Evolutionary conservation across 2,329 filamentous ascomycete genomes (phyloP), one percentile per base, ranked within the genome.

Genomic region (Pseudogymnoascus sp.): DNA sequence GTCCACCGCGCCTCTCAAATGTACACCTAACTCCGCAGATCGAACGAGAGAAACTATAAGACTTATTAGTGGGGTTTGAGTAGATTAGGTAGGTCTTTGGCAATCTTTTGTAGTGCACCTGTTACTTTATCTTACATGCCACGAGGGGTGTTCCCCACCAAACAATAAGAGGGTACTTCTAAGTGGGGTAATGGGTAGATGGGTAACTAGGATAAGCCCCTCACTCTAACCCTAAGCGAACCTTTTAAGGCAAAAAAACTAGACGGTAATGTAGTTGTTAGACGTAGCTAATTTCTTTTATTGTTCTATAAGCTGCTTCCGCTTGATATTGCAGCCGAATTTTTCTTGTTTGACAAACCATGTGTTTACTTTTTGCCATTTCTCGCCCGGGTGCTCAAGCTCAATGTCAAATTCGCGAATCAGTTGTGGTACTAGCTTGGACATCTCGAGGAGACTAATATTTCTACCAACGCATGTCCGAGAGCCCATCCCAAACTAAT

Each of bases 391-490:
- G 2, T n/a, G 35, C 12, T 38, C 35, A 38, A 38, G 35, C 4
- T n/a, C 35, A n/a, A 38, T n/a, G 64, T 65, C 66, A 59, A 64
- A 64, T 19, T 61, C 38, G 12, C 64, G 43, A 31, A 70, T 64
- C 11, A 71, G 63, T 6, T 70, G 66, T 1, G 76, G 76, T 3
- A 78, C 70, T 3, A 77, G 62, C 64, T 77, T 78, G 3, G 70
- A 71, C 61, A 79, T 74, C 64, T 79, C 77, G 56, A 79, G 68
- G 1, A 74, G 66, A 0, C 75, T 74, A 19, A 79, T 73, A 53
- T 79, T 72, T 26, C 74, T 72, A 0, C 77, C 77, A 0, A 79
- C 63, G 43, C 77, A 79, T 1, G 72, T 75, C 4, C 76, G 66
- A 0, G 74, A 70, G 0, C 76, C 76, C 10, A 72, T 64, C 0